A percentile compares a stretch with the other conserved stretches of the same genome.
Evolutionary conservation across 257 asterid genomes (phyloP).

Genomic region (Salvia hispanica): DNA sequence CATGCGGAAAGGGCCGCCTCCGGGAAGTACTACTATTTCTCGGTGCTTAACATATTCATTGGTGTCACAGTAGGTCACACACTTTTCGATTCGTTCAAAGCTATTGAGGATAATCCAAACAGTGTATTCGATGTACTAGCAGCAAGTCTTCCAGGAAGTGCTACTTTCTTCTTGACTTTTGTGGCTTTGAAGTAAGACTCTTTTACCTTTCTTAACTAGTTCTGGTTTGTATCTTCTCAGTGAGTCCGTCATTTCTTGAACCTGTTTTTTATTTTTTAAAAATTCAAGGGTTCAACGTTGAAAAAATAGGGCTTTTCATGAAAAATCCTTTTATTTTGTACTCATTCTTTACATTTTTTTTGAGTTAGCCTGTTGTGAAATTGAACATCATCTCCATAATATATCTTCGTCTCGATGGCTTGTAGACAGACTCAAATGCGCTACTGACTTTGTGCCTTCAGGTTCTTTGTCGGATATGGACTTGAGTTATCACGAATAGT

Average conservation of each 20-base stretch:
- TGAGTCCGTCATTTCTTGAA: background rate
- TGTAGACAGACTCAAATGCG: conserved; percentile 10
- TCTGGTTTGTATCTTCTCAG: background rate
- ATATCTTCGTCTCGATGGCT: background rate
- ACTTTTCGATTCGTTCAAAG: conserved; percentile 58
- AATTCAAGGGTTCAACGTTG: background rate
- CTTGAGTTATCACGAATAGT: conserved; percentile 81
- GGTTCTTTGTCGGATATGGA: conserved; percentile 96
- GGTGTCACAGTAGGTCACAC: conserved; percentile 83
- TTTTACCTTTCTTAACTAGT: background rate
- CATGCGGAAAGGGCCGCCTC: conserved; percentile 87
- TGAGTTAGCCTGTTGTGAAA: background rate
- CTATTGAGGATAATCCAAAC: conserved; percentile 51
- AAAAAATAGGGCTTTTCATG: too few relatives aligned
- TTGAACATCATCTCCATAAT: background rate
- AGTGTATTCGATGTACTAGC: conserved; percentile 47
- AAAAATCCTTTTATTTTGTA: too few relatives aligned
- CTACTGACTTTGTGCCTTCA: conserved; percentile 36
- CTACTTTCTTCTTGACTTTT: conserved; percentile 90
- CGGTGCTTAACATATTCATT: conserved; percentile 77
- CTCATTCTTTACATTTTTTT: background rate
- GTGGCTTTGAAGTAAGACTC: conserved; percentile 87
- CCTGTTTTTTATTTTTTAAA: background rate
- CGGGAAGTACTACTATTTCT: conserved; percentile 84
- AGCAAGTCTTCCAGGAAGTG: conserved; percentile 83